Conservation (phyloP, 805 yeast species). For the Barnettozyma sp. region DNA sequence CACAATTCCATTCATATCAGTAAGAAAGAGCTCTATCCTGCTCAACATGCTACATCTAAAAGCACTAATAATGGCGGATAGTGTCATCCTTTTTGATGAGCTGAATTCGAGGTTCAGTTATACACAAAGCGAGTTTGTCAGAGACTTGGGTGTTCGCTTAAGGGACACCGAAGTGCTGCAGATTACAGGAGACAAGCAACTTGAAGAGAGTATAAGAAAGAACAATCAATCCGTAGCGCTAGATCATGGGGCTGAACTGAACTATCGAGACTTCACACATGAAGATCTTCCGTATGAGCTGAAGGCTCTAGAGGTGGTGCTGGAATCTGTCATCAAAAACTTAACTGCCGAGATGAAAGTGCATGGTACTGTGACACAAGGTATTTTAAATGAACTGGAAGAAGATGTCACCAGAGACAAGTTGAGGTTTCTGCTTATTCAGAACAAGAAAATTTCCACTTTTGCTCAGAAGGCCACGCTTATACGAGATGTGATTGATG, state of each 20-base stretch:
- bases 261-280: constrained; percentile 10
- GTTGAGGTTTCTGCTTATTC: constrained; percentile 70
- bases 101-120: constrained; percentile 52
- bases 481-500: constrained; percentile 80
- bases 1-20: constrained; percentile 77
- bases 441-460: constrained; percentile 75
- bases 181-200: neutral
- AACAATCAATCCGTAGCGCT: neutral
- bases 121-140: constrained; percentile 69
- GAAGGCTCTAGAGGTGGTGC: constrained; percentile 81
- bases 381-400: constrained; percentile 72
- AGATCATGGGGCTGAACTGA: constrained; percentile 4
- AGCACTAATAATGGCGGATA: constrained; percentile 65
- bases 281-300: constrained; percentile 75
- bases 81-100: constrained; percentile 72
- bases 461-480: constrained; percentile 79
- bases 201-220: too few relatives aligned
- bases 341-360: constrained; percentile 83
- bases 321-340: constrained; percentile 72
- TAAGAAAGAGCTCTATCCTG: constrained; percentile 61
- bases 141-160: constrained; percentile 68
- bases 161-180: constrained; percentile 22
- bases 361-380: constrained; percentile 67
- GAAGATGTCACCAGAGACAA: constrained; percentile 73
- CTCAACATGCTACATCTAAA: constrained; percentile 73